Percentiles rank a stretch among this genome's conserved stretches.
These are phyloP conservation scores for Paramecium tetraurelia DNA, from an alignment of 73 alveolate species.

Conservation along the genomic window DNA sequence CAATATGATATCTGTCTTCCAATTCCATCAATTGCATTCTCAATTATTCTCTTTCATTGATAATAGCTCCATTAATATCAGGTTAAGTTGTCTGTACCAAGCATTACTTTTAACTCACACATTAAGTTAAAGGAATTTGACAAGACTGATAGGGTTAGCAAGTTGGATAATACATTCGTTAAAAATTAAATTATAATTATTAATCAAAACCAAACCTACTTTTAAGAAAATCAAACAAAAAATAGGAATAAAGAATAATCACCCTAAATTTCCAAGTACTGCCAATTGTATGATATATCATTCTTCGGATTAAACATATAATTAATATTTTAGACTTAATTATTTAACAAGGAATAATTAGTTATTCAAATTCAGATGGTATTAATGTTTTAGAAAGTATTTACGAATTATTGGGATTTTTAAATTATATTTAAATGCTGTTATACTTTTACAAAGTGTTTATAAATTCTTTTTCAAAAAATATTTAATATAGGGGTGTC, in stretches of 20 bases:
- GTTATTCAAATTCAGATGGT: no score
- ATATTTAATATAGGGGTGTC: no score
- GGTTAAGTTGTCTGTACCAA: neutral
- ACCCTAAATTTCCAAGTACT: neutral
- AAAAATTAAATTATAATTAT: neutral
- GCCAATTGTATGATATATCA: neutral
- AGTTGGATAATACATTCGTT: conserved; percentile 29
- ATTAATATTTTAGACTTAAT: no score
- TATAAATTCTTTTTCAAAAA: no score
- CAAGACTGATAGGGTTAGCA: neutral
- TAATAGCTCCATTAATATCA: neutral
- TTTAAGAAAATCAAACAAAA: neutral
- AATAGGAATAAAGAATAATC: neutral
- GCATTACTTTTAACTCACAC: neutral
- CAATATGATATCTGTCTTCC: conserved; percentile 23
- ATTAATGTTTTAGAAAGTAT: no score
- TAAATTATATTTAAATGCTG: no score
- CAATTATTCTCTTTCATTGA: conserved; percentile 9
- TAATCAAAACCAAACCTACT: neutral
- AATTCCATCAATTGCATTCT: conserved; percentile 34
- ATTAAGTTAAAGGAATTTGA: neutral
- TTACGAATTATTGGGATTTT: no score
- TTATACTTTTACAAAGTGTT: no score
- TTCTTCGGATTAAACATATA: neutral
- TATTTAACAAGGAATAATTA: no score